Evolutionary conservation across 169 alveolate genomes (phyloP).

Genomic region (Miamiensis avidus): DNA sequence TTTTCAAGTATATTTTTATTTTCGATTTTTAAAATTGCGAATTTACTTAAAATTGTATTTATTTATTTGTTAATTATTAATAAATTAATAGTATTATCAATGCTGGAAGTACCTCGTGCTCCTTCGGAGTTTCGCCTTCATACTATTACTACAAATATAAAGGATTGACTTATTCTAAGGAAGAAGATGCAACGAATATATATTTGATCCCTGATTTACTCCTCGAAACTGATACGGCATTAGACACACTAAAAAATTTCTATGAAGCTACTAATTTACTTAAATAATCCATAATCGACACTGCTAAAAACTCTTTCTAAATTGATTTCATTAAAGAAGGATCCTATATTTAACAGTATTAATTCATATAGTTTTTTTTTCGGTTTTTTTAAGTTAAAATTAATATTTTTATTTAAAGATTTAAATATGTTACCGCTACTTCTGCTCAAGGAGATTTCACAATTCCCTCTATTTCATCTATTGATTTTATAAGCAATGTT

Average conservation of each 20-base stretch:
- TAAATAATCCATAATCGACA: background rate
- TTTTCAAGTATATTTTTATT: background rate
- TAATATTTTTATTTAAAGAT: background rate
- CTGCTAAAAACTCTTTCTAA: background rate
- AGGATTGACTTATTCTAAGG: slow-evolving; percentile 2
- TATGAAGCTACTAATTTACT: slow-evolving; percentile 1
- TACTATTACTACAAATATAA: slow-evolving; percentile 6
- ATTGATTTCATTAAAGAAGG: background rate
- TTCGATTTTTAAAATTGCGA: no score
- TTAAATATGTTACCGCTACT: background rate
- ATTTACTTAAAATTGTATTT: background rate
- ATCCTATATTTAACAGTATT: background rate
- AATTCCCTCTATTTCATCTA: slow-evolving; percentile 1
- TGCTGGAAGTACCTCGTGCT: slow-evolving; percentile 7
- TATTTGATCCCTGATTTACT: slow-evolving; percentile 18
- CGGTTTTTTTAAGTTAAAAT: background rate
- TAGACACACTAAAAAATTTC: background rate
- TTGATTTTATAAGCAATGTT: background rate
- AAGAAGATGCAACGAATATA: background rate
- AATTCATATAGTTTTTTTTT: background rate
- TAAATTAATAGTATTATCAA: slow-evolving; percentile 3
- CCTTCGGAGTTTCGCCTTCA: background rate
- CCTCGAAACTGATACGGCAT: slow-evolving; percentile 11
- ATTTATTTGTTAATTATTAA: background rate
- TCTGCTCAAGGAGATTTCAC: background rate